Percentiles rank a stretch among this genome's conserved stretches.
Conservation (phyloP, 192 early-diverging fungal species). For the Mortierella antarctica region DNA sequence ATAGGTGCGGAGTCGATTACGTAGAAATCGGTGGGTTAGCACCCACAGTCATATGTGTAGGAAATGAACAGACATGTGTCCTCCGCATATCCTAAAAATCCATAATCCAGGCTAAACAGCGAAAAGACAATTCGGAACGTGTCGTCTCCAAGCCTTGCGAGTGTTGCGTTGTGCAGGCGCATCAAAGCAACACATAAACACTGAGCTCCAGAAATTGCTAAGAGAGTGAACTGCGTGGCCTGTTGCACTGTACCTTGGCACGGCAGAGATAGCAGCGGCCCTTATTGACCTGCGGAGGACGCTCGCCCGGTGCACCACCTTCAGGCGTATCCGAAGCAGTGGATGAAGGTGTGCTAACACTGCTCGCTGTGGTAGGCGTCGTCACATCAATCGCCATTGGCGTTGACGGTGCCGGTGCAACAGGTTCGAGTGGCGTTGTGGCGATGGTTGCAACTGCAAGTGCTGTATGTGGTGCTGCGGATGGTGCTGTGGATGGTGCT, state of each 20-base stretch:
- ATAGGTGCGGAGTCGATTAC: not conserved
- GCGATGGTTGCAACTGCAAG: constrained; percentile 12
- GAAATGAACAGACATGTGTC: not conserved
- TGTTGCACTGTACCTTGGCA: constrained; percentile 59
- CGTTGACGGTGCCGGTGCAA: constrained; percentile 25
- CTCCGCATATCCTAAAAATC: no score
- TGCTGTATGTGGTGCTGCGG: constrained; percentile 1
- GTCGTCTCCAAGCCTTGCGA: no score
- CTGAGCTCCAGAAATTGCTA: constrained; percentile 2
- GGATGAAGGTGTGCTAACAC: constrained; percentile 46
- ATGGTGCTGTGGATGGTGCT: constrained; percentile 8
- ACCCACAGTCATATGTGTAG: not conserved
- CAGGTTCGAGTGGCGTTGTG: not conserved
- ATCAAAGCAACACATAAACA: not conserved
- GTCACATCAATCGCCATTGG: constrained; percentile 8
- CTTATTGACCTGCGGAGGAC: constrained; percentile 71
- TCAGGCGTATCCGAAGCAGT: constrained; percentile 29
- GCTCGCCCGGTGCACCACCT: constrained; percentile 57
- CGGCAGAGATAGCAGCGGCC: constrained; percentile 77
- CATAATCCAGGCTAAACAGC: no score
- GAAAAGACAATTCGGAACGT: no score
- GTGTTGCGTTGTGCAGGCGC: no score
- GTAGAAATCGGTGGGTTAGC: not conserved
- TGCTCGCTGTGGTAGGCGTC: constrained; percentile 23
- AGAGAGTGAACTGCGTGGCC: not conserved